Evolutionary conservation across 1,284 basidiomycete species (phyloP).

Genomic region (Xerocomus nothofagi): DNA sequence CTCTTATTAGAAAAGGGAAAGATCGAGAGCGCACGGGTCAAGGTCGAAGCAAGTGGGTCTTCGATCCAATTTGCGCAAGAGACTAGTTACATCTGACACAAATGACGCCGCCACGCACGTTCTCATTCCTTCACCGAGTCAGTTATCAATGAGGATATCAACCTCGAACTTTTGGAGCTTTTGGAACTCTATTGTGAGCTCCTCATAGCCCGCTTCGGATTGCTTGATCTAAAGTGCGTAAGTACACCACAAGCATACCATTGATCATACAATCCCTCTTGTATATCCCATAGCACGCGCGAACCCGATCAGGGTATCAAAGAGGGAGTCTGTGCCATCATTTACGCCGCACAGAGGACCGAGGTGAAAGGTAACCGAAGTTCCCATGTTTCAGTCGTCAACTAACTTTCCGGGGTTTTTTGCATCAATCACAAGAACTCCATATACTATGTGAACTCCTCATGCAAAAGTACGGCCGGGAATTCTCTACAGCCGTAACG

Average conservation of each 20-base stretch:
- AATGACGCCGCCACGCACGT: neutral
- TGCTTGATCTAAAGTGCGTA: slow-evolving; percentile 82
- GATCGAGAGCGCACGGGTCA: slow-evolving; percentile 80
- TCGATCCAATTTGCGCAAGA: slow-evolving; percentile 3
- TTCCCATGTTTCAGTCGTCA: slow-evolving; percentile 2
- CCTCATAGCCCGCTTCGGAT: slow-evolving; percentile 87
- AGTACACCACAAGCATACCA: neutral
- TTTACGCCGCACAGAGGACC: slow-evolving; percentile 88
- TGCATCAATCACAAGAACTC: slow-evolving; percentile 58
- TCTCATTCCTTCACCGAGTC: slow-evolving; percentile 10
- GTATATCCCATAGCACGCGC: slow-evolving; percentile 49
- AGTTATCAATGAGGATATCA: slow-evolving; percentile 86
- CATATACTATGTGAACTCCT: slow-evolving; percentile 90
- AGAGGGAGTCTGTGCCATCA: slow-evolving; percentile 78
- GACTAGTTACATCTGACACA: slow-evolving; percentile 7
- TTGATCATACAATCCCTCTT: slow-evolving; percentile 2
- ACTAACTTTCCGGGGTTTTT: slow-evolving; percentile 5
- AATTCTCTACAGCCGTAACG: slow-evolving; percentile 78
- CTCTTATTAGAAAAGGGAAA: slow-evolving; percentile 76
- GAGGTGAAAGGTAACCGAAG: slow-evolving; percentile 77
- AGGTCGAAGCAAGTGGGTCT: slow-evolving; percentile 73
- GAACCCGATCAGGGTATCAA: slow-evolving; percentile 82
- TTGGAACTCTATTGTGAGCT: slow-evolving; percentile 94
- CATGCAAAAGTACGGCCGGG: slow-evolving; percentile 90
- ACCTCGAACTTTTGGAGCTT: slow-evolving; percentile 86